phyloP scores from a whole-genome alignment of 1,284 basidiomycete species.

The Coniophora puteana region DNA sequence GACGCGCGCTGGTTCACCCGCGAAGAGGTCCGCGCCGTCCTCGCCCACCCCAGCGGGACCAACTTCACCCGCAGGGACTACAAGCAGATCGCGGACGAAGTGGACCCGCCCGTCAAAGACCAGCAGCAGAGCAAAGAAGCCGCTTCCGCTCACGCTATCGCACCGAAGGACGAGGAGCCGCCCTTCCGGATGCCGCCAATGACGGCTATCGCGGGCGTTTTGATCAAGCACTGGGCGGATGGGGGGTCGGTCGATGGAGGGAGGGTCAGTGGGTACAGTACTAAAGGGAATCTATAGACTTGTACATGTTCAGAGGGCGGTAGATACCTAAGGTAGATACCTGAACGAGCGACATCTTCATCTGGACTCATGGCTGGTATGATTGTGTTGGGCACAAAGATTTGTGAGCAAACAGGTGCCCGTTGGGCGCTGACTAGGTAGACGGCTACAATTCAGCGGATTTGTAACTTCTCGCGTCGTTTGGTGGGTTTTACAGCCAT shows the following conservation, averaged over 20 bases:
- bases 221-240: slow-evolving; percentile 66
- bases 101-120: slow-evolving; percentile 16
- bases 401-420: too few species aligned
- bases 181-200: slow-evolving; percentile 65
- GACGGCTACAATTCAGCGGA: too few species aligned
- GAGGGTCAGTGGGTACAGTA: slow-evolving; percentile 3
- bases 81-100: slow-evolving; percentile 48
- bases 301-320: too few species aligned
- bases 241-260: slow-evolving; percentile 32
- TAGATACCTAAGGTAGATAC: not conserved
- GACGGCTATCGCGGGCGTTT: slow-evolving; percentile 69
- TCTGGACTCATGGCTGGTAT: not conserved
- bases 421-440: too few species aligned
- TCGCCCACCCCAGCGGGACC: slow-evolving; percentile 55
- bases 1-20: slow-evolving; percentile 90
- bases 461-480: too few species aligned
- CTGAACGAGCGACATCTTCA: not conserved
- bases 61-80: slow-evolving; percentile 56
- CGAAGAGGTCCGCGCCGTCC: slow-evolving; percentile 62
- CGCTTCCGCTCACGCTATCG: slow-evolving; percentile 15
- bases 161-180: slow-evolving; percentile 30
- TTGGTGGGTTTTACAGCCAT: too few species aligned
- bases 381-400: too few species aligned
- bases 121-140: slow-evolving; percentile 17
- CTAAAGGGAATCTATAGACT: slow-evolving; percentile 25